Base-by-base conservation (phyloP, 441 rosid species). In the Gossypium laxum region DNA sequence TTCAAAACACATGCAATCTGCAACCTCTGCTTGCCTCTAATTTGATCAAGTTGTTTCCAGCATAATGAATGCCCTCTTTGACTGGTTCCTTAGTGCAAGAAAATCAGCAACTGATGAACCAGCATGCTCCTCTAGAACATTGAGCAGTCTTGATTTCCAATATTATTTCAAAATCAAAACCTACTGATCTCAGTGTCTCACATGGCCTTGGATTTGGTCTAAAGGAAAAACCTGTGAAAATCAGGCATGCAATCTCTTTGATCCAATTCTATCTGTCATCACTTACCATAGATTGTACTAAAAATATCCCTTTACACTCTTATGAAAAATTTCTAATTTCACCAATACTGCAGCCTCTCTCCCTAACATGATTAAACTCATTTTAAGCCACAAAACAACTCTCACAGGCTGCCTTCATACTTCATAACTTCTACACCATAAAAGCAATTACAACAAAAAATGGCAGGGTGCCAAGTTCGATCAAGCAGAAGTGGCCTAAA, bases 301-400 rank as follows among this genome's bases (percentile, higher is more conserved):
- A 26, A 24, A 8, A 28, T n/a, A 28, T 58, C 11, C 41, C 6
- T 58, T 58, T 58, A 30, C 41, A 26, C 43, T 6, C n/a, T 55
- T 10, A 7, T 19, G 59, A 14, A 55, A 54, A 57, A 30, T 17
- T 28, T 28, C 0, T 34, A 17, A 15, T 32, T 14, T 32, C n/a
- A 34, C 66, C 66, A 60, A 17, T 32, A 17, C 38, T 11, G n/a
- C 17, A 26, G 19, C 18, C 14, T 10, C n/a, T 28, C 38, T 58
- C 8, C 4, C 18, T 26, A 28, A 21, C 52, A 63, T 41, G 52
- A 43, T 43, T 30, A 41, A 41, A 41, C 11, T 41, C 19, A 43
- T 63, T 62, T 66, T 66, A 48, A 24, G 57, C 57, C 12, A n/a
- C 70, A 65, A 22, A 47, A 47, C 56, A 64, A 65, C 21, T 24